Conservation (phyloP, 192 early-diverging fungal species). For the Coemansia sp. region DNA sequence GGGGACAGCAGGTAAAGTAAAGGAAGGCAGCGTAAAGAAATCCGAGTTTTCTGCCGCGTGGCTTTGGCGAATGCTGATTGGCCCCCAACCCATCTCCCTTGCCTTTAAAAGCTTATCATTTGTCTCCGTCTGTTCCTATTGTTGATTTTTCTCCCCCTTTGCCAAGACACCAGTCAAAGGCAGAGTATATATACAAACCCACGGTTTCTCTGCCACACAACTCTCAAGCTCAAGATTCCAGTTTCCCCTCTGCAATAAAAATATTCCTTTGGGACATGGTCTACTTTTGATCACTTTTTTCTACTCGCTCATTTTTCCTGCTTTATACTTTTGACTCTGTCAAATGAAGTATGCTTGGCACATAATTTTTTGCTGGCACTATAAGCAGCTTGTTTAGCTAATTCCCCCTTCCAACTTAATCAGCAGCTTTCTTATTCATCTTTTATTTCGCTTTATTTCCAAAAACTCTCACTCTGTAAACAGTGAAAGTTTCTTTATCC, state of each 20-base stretch:
- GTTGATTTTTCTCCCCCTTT: not conserved
- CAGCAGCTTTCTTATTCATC: not conserved
- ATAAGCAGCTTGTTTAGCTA: not conserved
- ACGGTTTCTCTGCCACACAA: not conserved
- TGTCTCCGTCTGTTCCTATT: not conserved
- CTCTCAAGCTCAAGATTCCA: not conserved
- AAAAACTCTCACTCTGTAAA: not conserved
- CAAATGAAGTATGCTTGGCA: no score
- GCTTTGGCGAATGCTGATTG: no score
- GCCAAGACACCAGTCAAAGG: not conserved
- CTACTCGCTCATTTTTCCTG: not conserved
- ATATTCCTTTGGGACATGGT: no score
- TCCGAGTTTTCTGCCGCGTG: no score
- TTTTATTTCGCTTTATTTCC: not conserved
- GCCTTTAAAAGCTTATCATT: slow-evolving; percentile 1
- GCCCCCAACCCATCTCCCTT: not conserved
- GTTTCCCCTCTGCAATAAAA: slow-evolving; percentile 9
- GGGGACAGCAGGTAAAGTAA: no score
- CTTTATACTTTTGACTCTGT: not conserved
- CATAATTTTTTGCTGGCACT: not conserved
- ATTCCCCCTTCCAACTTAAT: not conserved
- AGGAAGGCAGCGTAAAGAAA: no score
- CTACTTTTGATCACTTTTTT: not conserved
- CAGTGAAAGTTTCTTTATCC: not conserved
- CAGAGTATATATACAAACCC: slow-evolving; percentile 11